A percentile compares a stretch with the other conserved stretches of the same genome.
Conservation (phyloP, 805 yeast species). For the Wickerhamomyces pijperi region DNA sequence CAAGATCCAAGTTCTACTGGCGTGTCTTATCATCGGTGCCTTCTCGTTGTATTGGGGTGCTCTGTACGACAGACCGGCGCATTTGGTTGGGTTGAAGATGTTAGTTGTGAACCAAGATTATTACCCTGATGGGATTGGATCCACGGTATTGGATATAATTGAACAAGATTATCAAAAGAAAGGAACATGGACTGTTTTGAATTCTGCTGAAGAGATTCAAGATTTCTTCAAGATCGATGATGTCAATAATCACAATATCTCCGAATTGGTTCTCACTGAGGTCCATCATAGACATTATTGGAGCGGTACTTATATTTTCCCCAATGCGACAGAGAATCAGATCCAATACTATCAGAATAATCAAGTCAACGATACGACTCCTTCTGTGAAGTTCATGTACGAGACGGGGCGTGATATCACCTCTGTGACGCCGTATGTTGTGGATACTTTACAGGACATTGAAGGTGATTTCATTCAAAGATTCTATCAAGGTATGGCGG, state of each 20-base stretch:
- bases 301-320: constrained; percentile 45
- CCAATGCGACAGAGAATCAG: constrained; percentile 20
- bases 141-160: constrained; percentile 29
- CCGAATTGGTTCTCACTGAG: constrained; percentile 27
- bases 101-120: constrained; percentile 25
- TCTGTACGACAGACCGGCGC: constrained; percentile 17
- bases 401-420: constrained; percentile 57
- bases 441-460: constrained; percentile 30
- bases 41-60: constrained; percentile 30
- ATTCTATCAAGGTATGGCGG: constrained; percentile 11
- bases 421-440: constrained; percentile 33
- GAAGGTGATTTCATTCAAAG: constrained; percentile 19
- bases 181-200: constrained; percentile 27
- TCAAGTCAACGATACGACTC: constrained; percentile 21
- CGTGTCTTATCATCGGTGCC: constrained; percentile 22
- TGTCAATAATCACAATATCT: constrained; percentile 8
- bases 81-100: constrained; percentile 17
- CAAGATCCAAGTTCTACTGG: constrained; percentile 19
- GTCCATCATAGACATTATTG: constrained; percentile 51
- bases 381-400: constrained; percentile 32
- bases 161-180: constrained; percentile 37
- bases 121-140: no score
- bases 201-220: constrained; percentile 16
- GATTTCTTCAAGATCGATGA: constrained; percentile 11
- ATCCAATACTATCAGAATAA: constrained; percentile 3